Evolutionary conservation across 345 rosid species (phyloP).

Genomic region (Gossypioides kirkii): DNA sequence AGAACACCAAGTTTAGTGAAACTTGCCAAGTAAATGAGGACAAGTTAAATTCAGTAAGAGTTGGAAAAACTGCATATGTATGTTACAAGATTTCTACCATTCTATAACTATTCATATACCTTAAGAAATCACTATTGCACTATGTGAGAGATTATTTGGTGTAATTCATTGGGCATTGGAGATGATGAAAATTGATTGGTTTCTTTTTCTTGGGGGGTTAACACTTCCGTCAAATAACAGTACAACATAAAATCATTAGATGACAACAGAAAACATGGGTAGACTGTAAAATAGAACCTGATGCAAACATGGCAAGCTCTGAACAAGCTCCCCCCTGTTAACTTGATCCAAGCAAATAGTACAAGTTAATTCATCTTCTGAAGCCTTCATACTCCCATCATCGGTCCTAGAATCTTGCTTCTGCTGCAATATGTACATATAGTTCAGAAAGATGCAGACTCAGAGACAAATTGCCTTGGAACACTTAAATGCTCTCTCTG

Average conservation of each 20-base stretch:
- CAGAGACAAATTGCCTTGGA: not conserved
- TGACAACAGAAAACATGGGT: not conserved
- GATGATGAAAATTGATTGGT: not conserved
- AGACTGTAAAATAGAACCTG: constrained; percentile 37
- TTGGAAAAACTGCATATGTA: not conserved
- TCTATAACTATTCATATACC: not conserved
- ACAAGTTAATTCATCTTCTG: constrained; percentile 61
- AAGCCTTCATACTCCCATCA: constrained; percentile 32
- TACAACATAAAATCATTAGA: not conserved
- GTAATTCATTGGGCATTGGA: not conserved
- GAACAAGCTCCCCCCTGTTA: constrained; percentile 54
- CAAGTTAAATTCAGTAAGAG: too few species aligned
- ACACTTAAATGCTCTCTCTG: not conserved
- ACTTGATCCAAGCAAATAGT: constrained; percentile 72
- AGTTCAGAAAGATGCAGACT: not conserved
- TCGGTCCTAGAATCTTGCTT: constrained; percentile 37
- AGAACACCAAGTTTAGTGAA: too few species aligned
- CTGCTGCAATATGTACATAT: constrained; percentile 23
- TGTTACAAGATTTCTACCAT: not conserved
- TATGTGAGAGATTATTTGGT: not conserved
- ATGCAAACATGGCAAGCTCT: constrained; percentile 71
- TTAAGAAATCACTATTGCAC: not conserved
- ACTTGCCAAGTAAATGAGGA: too few species aligned
- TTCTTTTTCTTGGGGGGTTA: not conserved
- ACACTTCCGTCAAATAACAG: not conserved